Conservation (phyloP, 305 asterid species). For the Fraxinus dipetala region DNA sequence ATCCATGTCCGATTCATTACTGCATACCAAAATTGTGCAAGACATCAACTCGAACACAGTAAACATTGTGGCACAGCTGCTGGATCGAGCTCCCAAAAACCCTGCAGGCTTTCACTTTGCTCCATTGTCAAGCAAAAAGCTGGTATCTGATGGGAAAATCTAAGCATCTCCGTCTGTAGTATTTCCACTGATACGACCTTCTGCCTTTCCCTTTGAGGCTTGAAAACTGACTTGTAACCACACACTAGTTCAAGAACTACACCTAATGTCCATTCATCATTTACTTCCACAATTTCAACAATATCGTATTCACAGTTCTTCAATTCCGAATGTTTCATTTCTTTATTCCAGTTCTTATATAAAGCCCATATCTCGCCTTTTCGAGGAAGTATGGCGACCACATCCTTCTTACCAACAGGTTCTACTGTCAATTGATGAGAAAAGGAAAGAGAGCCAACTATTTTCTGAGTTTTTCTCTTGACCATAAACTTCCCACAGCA, state of each 20-base stretch:
- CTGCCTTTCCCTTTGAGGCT: constrained; percentile 21
- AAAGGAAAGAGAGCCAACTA: constrained; percentile 13
- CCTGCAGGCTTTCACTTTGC: constrained; percentile 29
- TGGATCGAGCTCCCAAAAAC: constrained; percentile 43
- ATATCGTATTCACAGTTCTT: constrained; percentile 29
- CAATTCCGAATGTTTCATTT: constrained; percentile 23
- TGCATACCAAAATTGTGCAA: not conserved
- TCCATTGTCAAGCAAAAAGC: constrained; percentile 36
- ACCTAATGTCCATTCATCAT: constrained; percentile 8
- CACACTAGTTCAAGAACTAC: constrained; percentile 26
- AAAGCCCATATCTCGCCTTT: constrained; percentile 46
- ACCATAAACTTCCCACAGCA: constrained; percentile 35
- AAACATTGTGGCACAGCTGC: constrained; percentile 30
- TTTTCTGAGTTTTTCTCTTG: not conserved
- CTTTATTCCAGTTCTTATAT: constrained; percentile 31
- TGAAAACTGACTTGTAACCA: constrained; percentile 32
- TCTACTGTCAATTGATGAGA: constrained; percentile 33
- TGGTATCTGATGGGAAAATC: constrained; percentile 45
- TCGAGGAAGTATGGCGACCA: constrained; percentile 28
- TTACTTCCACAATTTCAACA: constrained; percentile 31
- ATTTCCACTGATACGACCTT: constrained; percentile 20
- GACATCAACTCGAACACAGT: constrained; percentile 2
- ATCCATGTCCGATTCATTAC: not conserved
- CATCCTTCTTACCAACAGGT: constrained; percentile 12
- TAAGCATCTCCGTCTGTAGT: constrained; percentile 26